phyloP scores from a whole-genome alignment of 1,139 yeast genomes.

The Sugiyamaella neomexicana region DNA sequence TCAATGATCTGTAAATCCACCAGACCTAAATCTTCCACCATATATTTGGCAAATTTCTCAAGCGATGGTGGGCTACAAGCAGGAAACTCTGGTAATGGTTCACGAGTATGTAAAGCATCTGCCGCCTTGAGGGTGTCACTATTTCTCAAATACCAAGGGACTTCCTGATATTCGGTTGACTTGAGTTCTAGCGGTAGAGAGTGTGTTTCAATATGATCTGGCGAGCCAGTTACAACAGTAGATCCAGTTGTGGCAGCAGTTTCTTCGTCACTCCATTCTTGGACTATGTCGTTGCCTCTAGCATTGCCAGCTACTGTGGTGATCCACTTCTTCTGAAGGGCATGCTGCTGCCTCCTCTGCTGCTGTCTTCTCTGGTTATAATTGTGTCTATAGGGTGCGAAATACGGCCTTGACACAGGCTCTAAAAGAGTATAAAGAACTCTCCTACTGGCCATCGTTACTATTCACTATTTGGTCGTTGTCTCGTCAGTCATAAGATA shows the following conservation, averaged over 20 bases:
- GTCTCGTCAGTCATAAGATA: too few species aligned
- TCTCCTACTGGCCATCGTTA: constrained; percentile 17
- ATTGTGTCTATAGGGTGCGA: constrained; percentile 15
- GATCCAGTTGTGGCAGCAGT: not conserved
- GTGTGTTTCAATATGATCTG: not conserved
- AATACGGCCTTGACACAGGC: constrained; percentile 19
- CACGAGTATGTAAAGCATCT: constrained; percentile 24
- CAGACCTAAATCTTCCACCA: constrained; percentile 65
- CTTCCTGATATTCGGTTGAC: constrained; percentile 8
- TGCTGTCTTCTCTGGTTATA: constrained; percentile 12
- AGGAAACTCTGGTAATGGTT: constrained; percentile 49
- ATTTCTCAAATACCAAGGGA: constrained; percentile 37
- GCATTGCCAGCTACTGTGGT: constrained; percentile 1
- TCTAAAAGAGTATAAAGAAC: constrained; percentile 18
- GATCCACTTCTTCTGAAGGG: constrained; percentile 14
- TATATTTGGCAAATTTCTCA: constrained; percentile 46
- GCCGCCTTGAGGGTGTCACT: constrained; percentile 28
- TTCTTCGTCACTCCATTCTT: constrained; percentile 11
- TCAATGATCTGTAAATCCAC: constrained; percentile 62
- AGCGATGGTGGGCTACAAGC: constrained; percentile 54
- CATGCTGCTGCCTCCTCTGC: constrained; percentile 3
- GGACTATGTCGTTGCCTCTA: not conserved
- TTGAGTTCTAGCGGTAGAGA: not conserved
- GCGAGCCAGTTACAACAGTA: not conserved
- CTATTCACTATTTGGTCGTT: too few species aligned